Base-by-base conservation (phyloP, 371 early-diverging fungal genomes). In the Cokeromyces recurvatus region DNA sequence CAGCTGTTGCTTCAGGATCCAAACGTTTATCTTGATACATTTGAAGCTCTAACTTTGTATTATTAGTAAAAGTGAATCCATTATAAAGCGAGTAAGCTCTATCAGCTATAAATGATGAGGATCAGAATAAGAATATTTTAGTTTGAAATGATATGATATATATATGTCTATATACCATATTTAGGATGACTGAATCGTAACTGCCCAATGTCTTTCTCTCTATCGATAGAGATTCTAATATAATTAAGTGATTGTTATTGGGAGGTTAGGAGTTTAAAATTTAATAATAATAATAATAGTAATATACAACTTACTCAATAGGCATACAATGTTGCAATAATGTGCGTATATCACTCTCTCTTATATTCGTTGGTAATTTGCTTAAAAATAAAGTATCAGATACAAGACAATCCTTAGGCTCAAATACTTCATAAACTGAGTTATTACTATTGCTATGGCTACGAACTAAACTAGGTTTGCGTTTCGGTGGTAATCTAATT, bases 271-370 rank as follows among this genome's bases (percentile, higher is more conserved):
- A 46, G 44, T 39, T 39, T 34, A n/a, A 20, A 41, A 29, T 38
- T 6, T 27, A 35, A 46, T 27, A 27, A 27, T 22, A n/a, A n/a
- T 38, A 36, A 46, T 27, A 45, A 35, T 29, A 32, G 34, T 36
- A 43, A 34, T 32, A 24, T 39, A 34, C 15, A 6, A 56, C 66
- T 46, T 66, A 74, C 74, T 74, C 70, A 16, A 52, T 43, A 16
- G 74, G 71, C 54, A 59, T 63, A 48, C 64, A 74, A 45, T 62
- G 54, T 27, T 74, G 68, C 16, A 74, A 39, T 38, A 74, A 50
- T 4, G 50, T 52, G 34, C 64, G 59, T 14, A 74, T 46, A 45
- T 74, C 74, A 12, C 44, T 48, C 43, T 74, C 74, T 38, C 46
- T 54, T n/a, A 74, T 53, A 20, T 57, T 51, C 8, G 37, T 23